Base-by-base conservation (phyloP, 1,139 yeast genomes). In the Scheffersomyces segobiensis region DNA sequence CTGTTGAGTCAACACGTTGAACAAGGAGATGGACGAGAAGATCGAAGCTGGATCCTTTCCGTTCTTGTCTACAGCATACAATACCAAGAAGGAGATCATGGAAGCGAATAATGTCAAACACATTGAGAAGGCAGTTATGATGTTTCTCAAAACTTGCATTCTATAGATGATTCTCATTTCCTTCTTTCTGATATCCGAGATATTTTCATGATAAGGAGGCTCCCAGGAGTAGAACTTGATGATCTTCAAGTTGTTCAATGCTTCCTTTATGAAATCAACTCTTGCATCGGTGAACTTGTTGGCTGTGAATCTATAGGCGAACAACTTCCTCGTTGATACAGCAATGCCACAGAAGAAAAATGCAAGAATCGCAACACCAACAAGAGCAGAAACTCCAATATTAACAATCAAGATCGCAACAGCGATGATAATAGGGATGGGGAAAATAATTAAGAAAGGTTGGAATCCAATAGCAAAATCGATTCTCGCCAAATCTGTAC, bases 21-120 rank as follows among this genome's bases (percentile, higher is more conserved):
- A 93, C 58, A 91, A 80, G 0, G 96, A 83, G 56, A 93, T 78
- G 14, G 97, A 88, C 0, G 97, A 84, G 69, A 93, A 93, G n/a
- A 92, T 86, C 47, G 82, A 76, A 2, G 92, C 93, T 1, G 96
- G 88, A 60, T 80, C 79, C 62, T 85, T 80, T n/a, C 67, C 67
- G 24, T 78, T 73, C 62, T 62, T 56, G 17, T 63, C 67, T 5
- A 87, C 74, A 50, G 82, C 86, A 64, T 87, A 88, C 63, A 90
- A 75, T 0, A 87, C 87, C 63, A 92, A 83, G 68, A 92, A 93
- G 0, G 97, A 83, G 2, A 87, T 79, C 83, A 89, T 80, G 3
- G 96, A 88, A 0, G 93, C 85, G 61, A 90, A 71, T 20, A 84
- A 79, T 0, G 96, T 88, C 56, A 90, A 78, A 2, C 88, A 79